These are phyloP conservation scores for Murraya koenigii DNA, from an alignment of 345 rosid genomes.

Conservation along the genomic window DNA sequence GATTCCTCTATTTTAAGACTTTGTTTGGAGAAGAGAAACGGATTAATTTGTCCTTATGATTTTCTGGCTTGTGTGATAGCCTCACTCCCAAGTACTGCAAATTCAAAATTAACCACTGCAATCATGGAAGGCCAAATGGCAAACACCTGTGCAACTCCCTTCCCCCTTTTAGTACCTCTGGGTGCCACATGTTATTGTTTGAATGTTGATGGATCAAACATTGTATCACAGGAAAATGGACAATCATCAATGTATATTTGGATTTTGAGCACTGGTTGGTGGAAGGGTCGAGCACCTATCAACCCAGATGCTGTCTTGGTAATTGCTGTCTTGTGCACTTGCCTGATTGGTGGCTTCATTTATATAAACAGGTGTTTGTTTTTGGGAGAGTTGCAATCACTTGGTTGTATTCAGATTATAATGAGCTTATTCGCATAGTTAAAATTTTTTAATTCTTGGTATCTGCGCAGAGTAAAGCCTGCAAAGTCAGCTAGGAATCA, in stretches of 20 bases:
- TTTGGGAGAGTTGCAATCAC: neutral
- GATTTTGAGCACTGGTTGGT: constrained; percentile 77
- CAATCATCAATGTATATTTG: constrained; percentile 55
- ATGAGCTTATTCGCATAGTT: neutral
- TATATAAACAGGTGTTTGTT: constrained; percentile 56
- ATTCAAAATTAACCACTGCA: neutral
- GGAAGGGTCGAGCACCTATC: constrained; percentile 54
- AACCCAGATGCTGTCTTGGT: constrained; percentile 66
- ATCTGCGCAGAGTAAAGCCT: constrained; percentile 35
- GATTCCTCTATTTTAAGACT: neutral
- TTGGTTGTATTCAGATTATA: neutral
- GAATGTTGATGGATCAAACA: neutral
- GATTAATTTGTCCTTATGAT: neutral
- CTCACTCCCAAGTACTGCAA: neutral
- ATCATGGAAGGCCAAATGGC: neutral
- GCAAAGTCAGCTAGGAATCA: constrained; percentile 25
- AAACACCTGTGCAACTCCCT: neutral
- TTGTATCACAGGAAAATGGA: constrained; percentile 52
- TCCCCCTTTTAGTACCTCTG: neutral
- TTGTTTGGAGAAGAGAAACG: neutral
- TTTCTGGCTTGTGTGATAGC: neutral
- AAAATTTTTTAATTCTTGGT: neutral
- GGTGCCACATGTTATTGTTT: neutral
- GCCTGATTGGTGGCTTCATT: constrained; percentile 52
- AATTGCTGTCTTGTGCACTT: constrained; percentile 46